Base-by-base conservation (phyloP, 257 asterid genomes). In the Datura wrightii region DNA sequence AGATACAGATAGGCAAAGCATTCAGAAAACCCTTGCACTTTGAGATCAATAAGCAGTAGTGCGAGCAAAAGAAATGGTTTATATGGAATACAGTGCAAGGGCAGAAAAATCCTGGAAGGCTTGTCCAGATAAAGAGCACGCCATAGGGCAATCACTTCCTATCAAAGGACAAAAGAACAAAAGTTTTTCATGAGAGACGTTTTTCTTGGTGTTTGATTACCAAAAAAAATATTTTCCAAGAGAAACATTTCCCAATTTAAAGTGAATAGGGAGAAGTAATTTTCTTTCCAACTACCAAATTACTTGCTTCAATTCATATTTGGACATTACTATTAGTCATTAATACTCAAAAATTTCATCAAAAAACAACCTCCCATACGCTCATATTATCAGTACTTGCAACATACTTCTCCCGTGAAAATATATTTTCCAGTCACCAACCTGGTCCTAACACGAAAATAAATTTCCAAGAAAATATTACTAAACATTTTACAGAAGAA, bases 11-110 rank as follows among this genome's bases (percentile, higher is more conserved):
- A 8, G 99, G 89, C 85, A 89, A 92, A 71, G 95, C 98, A 76
- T 95, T 93, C 93, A 88, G 71, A 93, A 94, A 88, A 96, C 98
- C 46, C 96, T 94, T 42, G 98, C 79, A 79, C 85, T 37, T 79
- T 86, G 2, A 95, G 96, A 59, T 91, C 97, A 82, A 92, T 93
- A 24, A 97, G 98, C 67, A 87, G 89, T 13, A 90, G 92, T 96
- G 92, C 98, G 98, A 82, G 96, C 99, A 84, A 89, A 81, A 5
- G 98, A 98, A 69, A 90, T 89, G 95, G 91, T 93, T 80, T 93
- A 96, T 89, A 93, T 92, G 98, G 99, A 96, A 88, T 91, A 90
- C 88, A 82, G 87, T 98, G 93, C 87, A 56, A 11, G 89, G 9
- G 5, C 31, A n/a, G 83, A 85, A 85, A 82, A 90, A 48, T 81